Base-by-base conservation (phyloP, 371 early-diverging fungal genomes). In the Sporodiniella umbellata region DNA sequence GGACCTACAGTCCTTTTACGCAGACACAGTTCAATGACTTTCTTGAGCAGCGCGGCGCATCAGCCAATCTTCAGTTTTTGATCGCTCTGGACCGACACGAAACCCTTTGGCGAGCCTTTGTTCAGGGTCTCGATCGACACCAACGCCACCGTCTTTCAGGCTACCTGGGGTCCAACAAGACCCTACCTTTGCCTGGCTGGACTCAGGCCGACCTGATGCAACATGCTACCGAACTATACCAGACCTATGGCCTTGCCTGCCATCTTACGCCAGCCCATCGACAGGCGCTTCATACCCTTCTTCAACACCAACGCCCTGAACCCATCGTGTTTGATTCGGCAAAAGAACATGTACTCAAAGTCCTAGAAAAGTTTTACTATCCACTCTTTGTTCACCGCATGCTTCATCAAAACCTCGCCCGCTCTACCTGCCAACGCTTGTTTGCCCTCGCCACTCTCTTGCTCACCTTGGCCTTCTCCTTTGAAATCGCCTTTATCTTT, bases 251-350 rank as follows among this genome's bases (percentile, higher is more conserved):
- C 1, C 31, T 68, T 12, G 65, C 64, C n/a, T 61, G 58, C 8
- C 68, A 72, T 15, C 70, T 64, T 47, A 35, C 72, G 8, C 77
- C 77, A 2, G 71, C 70, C 8, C 73, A 76, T 25, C 65, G 72
- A 42, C 30, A 70, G 23, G 48, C 72, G 26, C 73, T 70, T 31
- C 57, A 58, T 14, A 66, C 70, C 15, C 63, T 68, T 17, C 38
- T 31, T 31, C 31, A 31, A 31, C 10, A 12, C 12, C 62, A 70
- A 22, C 72, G n/a, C n/a, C n/a, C 77, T 11, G 77, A 76, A 26
- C 77, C 77, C 8, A 35, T 68, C 17, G 66, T 76, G 3, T 76
- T 72, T 59, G 71, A 76, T 26, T 72, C 77, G 18, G 70, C 77
- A 1, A 48, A 64, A 18, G 42, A 62, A 0, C 68, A 76, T 45